Conservation (phyloP, 2,329 filamentous ascomycete species). For the Venturia pyrina region DNA sequence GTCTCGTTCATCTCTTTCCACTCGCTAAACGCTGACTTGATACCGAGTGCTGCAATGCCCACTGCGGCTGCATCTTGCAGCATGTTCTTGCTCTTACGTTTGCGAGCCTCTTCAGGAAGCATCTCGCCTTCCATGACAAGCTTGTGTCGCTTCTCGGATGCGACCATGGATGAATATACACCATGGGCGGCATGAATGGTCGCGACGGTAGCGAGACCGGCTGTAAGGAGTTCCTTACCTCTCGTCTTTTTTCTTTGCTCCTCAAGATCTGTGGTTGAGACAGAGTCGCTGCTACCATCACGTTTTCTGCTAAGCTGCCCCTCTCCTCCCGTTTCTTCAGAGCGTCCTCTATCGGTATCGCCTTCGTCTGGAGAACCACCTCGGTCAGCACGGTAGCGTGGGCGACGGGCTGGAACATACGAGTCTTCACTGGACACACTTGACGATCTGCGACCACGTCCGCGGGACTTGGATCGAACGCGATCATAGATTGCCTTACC, state of each 20-base stretch:
- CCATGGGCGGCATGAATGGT: slow-evolving; percentile 60
- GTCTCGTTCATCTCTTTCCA: slow-evolving; percentile 43
- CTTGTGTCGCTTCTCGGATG: slow-evolving; percentile 49
- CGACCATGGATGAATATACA: slow-evolving; percentile 53
- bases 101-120: slow-evolving; percentile 50
- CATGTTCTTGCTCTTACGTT: slow-evolving; percentile 52
- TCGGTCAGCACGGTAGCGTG: slow-evolving; percentile 27
- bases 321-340: slow-evolving; percentile 20
- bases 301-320: slow-evolving; percentile 14
- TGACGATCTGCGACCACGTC: slow-evolving; percentile 33
- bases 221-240: slow-evolving; percentile 56
- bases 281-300: slow-evolving; percentile 37
- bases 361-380: slow-evolving; percentile 34
- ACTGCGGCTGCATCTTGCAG: slow-evolving; percentile 56
- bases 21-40: slow-evolving; percentile 55
- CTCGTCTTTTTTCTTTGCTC: slow-evolving; percentile 52
- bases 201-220: slow-evolving; percentile 56
- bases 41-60: slow-evolving; percentile 56
- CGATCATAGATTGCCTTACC: slow-evolving; percentile 45
- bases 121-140: slow-evolving; percentile 55
- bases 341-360: slow-evolving; percentile 26
- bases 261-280: slow-evolving; percentile 53
- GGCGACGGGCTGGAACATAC: slow-evolving; percentile 41
- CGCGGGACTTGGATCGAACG: slow-evolving; percentile 43
- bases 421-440: slow-evolving; percentile 38